A percentile compares a stretch with the other conserved stretches of the same genome.
phyloP scores from a whole-genome alignment of 2,329 filamentous ascomycete genomes.

The Botryotinia narcissicola region DNA sequence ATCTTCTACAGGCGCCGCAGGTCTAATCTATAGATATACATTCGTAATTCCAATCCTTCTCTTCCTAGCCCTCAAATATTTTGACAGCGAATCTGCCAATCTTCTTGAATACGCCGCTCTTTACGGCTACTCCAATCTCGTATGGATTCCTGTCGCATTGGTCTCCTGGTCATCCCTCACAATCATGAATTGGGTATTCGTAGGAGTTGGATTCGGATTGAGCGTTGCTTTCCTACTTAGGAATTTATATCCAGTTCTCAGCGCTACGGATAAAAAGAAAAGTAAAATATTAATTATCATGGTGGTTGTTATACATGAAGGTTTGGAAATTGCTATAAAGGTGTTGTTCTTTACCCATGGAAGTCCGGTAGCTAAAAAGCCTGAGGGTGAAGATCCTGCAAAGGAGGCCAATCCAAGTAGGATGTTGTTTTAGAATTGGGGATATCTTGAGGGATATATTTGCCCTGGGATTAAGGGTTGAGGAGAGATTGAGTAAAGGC shows the following conservation, averaged over 20 bases:
- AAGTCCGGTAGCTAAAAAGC: slow-evolving; percentile 49
- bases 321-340: slow-evolving; percentile 91
- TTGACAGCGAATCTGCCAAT: slow-evolving; percentile 89
- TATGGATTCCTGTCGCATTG: slow-evolving; percentile 93
- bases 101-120: slow-evolving; percentile 92
- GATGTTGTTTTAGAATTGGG: slow-evolving; percentile 17
- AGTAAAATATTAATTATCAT: slow-evolving; percentile 83
- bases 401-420: slow-evolving; percentile 20
- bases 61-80: slow-evolving; percentile 90
- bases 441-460: neutral
- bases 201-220: slow-evolving; percentile 78
- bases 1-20: slow-evolving; percentile 65
- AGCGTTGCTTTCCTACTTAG: slow-evolving; percentile 81
- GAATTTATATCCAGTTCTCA: slow-evolving; percentile 88
- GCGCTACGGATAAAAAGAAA: slow-evolving; percentile 86
- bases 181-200: slow-evolving; percentile 90
- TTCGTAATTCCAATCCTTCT: slow-evolving; percentile 78
- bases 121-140: slow-evolving; percentile 93
- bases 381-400: slow-evolving; percentile 19
- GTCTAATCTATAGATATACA: slow-evolving; percentile 94
- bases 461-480: too few species aligned
- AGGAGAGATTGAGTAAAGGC: neutral
- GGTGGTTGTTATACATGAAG: slow-evolving; percentile 82
- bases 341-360: slow-evolving; percentile 90
- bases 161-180: slow-evolving; percentile 86